These are phyloP conservation scores for Aspergillus quadrilineatus DNA, from an alignment of 2,329 filamentous ascomycete genomes.

Conservation along the genomic window DNA sequence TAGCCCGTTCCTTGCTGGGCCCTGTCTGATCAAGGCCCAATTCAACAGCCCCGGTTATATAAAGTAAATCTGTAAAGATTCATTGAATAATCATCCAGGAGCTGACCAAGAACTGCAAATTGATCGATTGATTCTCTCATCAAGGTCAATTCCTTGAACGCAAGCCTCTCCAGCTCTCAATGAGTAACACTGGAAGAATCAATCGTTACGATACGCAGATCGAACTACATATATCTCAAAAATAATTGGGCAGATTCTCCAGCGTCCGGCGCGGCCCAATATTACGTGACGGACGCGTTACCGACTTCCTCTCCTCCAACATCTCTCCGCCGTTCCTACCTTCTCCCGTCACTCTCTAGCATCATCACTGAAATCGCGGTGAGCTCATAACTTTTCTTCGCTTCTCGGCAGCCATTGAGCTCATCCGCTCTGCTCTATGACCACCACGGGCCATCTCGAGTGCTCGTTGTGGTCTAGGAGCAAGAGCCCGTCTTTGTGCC, in stretches of 20 bases:
- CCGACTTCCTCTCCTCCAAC: conserved; percentile 2
- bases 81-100: neutral
- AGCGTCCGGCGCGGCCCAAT: conserved; percentile 4
- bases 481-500: conserved; percentile 15
- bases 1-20: conserved; percentile 7
- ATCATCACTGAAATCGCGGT: conserved; percentile 11
- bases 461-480: conserved; percentile 25
- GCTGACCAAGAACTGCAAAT: neutral
- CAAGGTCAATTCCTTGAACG: neutral
- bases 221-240: neutral
- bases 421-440: conserved; percentile 21
- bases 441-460: conserved; percentile 18
- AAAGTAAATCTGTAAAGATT: neutral
- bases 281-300: conserved; percentile 8
- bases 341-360: conserved; percentile 8
- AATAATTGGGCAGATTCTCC: neutral
- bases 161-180: neutral
- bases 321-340: neutral
- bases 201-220: conserved; percentile 1
- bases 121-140: neutral
- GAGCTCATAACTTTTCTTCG: conserved; percentile 1
- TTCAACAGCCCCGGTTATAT: neutral
- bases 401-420: conserved; percentile 19
- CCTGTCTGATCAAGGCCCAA: neutral
- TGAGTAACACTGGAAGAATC: neutral